Evolutionary conservation across 1,284 basidiomycete genomes (phyloP), one percentile per base, ranked within the genome.

Genomic region (Microbotryomycetes sp.): DNA sequence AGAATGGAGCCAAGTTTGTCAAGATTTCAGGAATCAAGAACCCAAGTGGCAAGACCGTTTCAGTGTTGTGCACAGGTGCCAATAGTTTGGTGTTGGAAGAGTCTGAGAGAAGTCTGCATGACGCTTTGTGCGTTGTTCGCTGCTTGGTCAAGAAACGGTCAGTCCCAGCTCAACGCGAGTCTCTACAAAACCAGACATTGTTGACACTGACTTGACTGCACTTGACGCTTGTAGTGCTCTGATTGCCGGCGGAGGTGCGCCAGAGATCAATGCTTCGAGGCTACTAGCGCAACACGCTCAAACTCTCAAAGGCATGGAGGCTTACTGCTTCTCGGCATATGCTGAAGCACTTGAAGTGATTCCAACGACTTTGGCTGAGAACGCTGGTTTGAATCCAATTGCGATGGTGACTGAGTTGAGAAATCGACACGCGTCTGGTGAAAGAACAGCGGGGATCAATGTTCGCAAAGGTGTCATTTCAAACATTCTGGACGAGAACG

Each of bases 61-160:
- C 87, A 74, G 87, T 99, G 64, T 84, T 99, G 52, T 96, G 92
- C 66, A 97, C 92, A 77, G 96, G 96, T 64, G 84, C 84, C 74
- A 99, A 97, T 79, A 84, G 84, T 68, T 82, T 99, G 47, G 92
- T 99, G 1, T 83, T 98, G 58, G 96, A 98, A 77, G 96, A 99
- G 78, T 91, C 87, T 71, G 96, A 98, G 79, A 86, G 96, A 59
- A 92, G 89, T 83, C 78, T 99, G 71, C 96, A 98, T 78, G 96
- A 99, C 77, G 96, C 96, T 0, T 83, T 98, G 26, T 98, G 96
- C 76, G 96, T 98, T 28, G 92, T 99, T 15, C 84, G 96, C 60
- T 98, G 96, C 78, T 82, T 99, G 49, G 94, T 99, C 58, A 98
- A 99, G 81, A 98, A 97, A 80, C 82, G 92, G 92, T 90, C 66